Base-by-base conservation (phyloP, 768 basidiomycete species). In the Candolleomyces aberdarensis region DNA sequence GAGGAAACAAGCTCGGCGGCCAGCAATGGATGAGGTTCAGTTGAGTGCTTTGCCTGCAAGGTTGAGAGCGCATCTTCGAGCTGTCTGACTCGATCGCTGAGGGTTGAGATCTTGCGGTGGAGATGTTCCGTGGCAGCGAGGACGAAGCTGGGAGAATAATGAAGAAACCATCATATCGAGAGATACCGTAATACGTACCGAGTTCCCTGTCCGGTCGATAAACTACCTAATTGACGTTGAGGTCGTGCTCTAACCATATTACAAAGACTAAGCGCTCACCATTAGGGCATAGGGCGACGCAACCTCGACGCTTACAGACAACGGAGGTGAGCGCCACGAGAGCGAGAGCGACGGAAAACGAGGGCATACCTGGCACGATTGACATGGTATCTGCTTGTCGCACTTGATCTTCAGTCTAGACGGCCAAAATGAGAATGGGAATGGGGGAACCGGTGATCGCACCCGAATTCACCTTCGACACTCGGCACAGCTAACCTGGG, bases 191-290 rank as follows among this genome's bases (percentile, higher is more conserved):
- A 26, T 17, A 20, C 32, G 36, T 19, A 85, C 87, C 90, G 81
- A 58, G 88, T 89, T 61, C 88, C 88, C 72, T 91, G 86, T 13
- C 89, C 89, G n/a, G 89, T 90, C 0, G 88, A 83, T n/a, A 91
- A 75, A 66, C 86, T 88, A 22, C 87, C 87, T 88, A 56, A 36
- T 36, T 5, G 36, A 36, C 36, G 36, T 36, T 36, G 8, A 36
- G 36, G 6, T 2, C 36, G 36, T 36, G 36, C 36, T 36, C 36
- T 3, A 11, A 36, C 36, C 36, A 11, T 5, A 36, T 1, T 6
- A 8, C 11, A 36, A 2, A 3, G 36, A 36, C 5, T 43, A 48
- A 67, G 64, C 5, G 61, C 79, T 63, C 57, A 83, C 88, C 89
- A 67, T 89, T 89, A 5, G 89, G 89, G 72, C 89, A 91, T 20